phyloP scores from a whole-genome alignment of 2,329 filamentous ascomycete species.

The Talaromyces sp. region DNA sequence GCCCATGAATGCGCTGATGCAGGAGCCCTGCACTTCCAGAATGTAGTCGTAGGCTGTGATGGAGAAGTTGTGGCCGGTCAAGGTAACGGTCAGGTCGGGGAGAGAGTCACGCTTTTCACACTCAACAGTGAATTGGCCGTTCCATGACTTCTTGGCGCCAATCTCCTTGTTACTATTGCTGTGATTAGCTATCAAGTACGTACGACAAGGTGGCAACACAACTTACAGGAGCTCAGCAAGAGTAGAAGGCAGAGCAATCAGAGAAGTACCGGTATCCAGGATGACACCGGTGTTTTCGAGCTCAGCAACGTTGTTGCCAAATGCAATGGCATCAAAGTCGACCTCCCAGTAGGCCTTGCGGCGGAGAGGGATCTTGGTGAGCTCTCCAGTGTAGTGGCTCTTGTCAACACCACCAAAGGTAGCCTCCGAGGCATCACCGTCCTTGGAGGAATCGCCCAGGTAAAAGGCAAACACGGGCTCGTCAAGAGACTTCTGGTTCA shows the following conservation, averaged over 20 bases:
- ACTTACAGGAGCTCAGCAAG: slow-evolving; percentile 81
- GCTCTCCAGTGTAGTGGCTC: slow-evolving; percentile 74
- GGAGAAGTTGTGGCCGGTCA: slow-evolving; percentile 87
- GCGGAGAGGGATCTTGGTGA: slow-evolving; percentile 88
- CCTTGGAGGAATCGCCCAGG: slow-evolving; percentile 67
- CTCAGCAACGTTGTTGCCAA: slow-evolving; percentile 79
- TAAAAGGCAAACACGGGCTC: slow-evolving; percentile 96
- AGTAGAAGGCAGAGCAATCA: slow-evolving; percentile 87
- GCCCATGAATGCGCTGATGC: slow-evolving; percentile 95
- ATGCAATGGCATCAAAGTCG: slow-evolving; percentile 83
- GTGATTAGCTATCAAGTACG: neutral
- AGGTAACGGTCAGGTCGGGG: slow-evolving; percentile 85
- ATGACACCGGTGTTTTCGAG: slow-evolving; percentile 94
- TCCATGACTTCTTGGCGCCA: slow-evolving; percentile 95
- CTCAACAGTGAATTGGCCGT: slow-evolving; percentile 92
- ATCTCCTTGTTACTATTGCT: slow-evolving; percentile 75
- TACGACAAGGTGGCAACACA: neutral
- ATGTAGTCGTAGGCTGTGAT: slow-evolving; percentile 90
- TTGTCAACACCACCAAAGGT: slow-evolving; percentile 85
- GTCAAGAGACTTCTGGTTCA: slow-evolving; percentile 83
- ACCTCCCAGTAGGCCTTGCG: slow-evolving; percentile 99
- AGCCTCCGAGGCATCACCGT: slow-evolving; percentile 73
- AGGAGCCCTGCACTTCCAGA: slow-evolving; percentile 88
- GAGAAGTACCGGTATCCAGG: slow-evolving; percentile 94
- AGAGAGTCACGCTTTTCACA: slow-evolving; percentile 77